Evolutionary conservation across 2,329 filamentous ascomycete species (phyloP).

Genomic region (Anthostomella pinea): DNA sequence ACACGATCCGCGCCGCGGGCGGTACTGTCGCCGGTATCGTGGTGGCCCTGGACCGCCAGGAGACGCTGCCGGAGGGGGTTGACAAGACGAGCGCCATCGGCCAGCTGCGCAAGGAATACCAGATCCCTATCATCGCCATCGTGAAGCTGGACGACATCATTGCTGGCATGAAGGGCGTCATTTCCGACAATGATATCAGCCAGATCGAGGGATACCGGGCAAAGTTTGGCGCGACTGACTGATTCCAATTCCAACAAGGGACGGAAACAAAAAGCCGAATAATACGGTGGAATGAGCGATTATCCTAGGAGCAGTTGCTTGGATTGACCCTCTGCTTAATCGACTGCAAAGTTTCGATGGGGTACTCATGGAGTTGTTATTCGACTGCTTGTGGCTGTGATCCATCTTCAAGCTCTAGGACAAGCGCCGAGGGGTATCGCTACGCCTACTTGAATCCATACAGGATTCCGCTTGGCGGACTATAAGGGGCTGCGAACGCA

Average conservation of each 20-base stretch:
- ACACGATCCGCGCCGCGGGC: conserved; percentile 82
- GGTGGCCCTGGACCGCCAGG: conserved; percentile 82
- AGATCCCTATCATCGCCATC: conserved; percentile 80
- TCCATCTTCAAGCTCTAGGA: too few species aligned
- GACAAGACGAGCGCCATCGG: conserved; percentile 80
- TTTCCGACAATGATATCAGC: conserved; percentile 60
- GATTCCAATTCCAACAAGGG: too few species aligned
- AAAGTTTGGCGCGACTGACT: conserved; percentile 62
- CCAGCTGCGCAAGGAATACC: conserved; percentile 77
- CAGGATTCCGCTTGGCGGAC: too few species aligned
- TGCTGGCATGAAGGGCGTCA: conserved; percentile 60
- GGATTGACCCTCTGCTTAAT: too few species aligned
- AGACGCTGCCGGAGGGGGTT: conserved; percentile 67
- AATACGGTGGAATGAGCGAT: too few species aligned
- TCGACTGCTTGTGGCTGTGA: too few species aligned
- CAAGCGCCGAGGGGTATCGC: too few species aligned
- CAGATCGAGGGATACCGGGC: conserved; percentile 71
- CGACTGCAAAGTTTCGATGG: too few species aligned
- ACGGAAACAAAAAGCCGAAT: not conserved
- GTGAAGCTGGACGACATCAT: conserved; percentile 83
- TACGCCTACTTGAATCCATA: too few species aligned
- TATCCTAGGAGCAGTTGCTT: too few species aligned
- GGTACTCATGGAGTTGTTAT: too few species aligned
- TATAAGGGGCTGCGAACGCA: too few species aligned
- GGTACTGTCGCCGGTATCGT: conserved; percentile 84